phyloP scores from a whole-genome alignment of 768 basidiomycete species.

The Lactifluus echinatus region DNA sequence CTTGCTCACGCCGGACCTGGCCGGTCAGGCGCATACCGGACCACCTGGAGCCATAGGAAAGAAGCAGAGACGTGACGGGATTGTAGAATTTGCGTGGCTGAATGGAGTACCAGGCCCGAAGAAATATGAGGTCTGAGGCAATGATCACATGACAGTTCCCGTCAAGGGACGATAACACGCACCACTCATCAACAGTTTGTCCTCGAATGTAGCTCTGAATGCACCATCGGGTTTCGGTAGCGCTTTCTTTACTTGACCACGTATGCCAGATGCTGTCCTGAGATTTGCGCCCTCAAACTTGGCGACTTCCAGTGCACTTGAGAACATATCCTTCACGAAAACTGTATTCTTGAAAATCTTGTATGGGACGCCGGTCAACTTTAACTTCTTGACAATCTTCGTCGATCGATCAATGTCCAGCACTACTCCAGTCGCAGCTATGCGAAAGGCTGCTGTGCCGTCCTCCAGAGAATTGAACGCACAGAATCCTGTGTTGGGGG shows the following conservation, averaged over 20 bases:
- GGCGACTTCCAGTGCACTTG: slow-evolving; percentile 83
- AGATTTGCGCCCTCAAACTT: slow-evolving; percentile 99
- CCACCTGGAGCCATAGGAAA: slow-evolving; percentile 80
- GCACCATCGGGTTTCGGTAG: slow-evolving; percentile 91
- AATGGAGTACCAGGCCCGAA: slow-evolving; percentile 94
- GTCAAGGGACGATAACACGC: slow-evolving; percentile 26
- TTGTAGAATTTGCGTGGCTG: slow-evolving; percentile 95
- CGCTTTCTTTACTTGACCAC: slow-evolving; percentile 96
- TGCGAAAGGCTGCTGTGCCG: slow-evolving; percentile 69
- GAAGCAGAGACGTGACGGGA: slow-evolving; percentile 84
- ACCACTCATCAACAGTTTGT: slow-evolving; percentile 96
- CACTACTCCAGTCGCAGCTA: slow-evolving; percentile 91
- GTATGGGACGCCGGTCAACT: slow-evolving; percentile 89
- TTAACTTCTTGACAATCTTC: slow-evolving; percentile 97
- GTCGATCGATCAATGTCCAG: slow-evolving; percentile 86
- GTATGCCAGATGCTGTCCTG: slow-evolving; percentile 87
- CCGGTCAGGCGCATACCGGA: slow-evolving; percentile 94
- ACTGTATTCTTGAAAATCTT: slow-evolving; percentile 99
- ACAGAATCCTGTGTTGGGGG: slow-evolving; percentile 95
- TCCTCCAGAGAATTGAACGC: slow-evolving; percentile 80
- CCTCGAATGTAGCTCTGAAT: slow-evolving; percentile 96
- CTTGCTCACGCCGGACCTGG: slow-evolving; percentile 80
- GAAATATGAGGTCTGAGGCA: slow-evolving; percentile 77
- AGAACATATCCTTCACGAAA: slow-evolving; percentile 98
- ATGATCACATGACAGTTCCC: neutral